Base-by-base conservation (phyloP, 164 flowering plant genomes). In the Vitis rupestris region DNA sequence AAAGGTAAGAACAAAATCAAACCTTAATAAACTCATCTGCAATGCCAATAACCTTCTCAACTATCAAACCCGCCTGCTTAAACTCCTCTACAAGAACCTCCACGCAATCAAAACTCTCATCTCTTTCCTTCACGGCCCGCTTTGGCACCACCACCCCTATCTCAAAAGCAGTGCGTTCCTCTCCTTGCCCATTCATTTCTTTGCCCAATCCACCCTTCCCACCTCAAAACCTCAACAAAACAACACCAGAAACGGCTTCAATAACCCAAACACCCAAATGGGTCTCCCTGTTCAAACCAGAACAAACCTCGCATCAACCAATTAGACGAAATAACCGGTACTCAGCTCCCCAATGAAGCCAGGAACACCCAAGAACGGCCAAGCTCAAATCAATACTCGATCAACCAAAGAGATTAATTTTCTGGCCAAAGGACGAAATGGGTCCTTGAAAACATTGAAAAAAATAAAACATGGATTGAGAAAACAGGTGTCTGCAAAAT, bases 21-120 rank as follows among this genome's bases (percentile, higher is more conserved):
- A 91, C 99, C 99, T 91, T 92, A 59, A 94, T 70, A 70, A 89
- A 94, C 67, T 90, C 97, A 68, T 90, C 83, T 51, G 87, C 71
- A 55, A 92, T 47, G 58, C 99, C 99, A 65, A 60, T 27, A 61
- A 87, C 90, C 72, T 84, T 86, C 60, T 94, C 90, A 66, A 87
- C 84, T 9, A 83, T 72, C 69, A 94, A 76, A 14, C 96, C 99
- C 58, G 61, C 80, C 56, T 83, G 87, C 82, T 30, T 77, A 15
- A 94, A 83, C 73, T 90, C 89, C 52, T 66, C 75, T 48, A 87
- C 88, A 70, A 94, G 84, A 71, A 87, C 75, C 75, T 92, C 89
- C 54, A 86, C 82, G 75, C 88, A 87, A 64, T 86, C 89, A 74
- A 19, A 50, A 12, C 13, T 37, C 12, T 66, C 82, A 63, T 81